A percentile compares a stretch with the other conserved stretches of the same genome.
Evolutionary conservation across 768 basidiomycete species (phyloP).

Genomic region (Jaapia argillacea): DNA sequence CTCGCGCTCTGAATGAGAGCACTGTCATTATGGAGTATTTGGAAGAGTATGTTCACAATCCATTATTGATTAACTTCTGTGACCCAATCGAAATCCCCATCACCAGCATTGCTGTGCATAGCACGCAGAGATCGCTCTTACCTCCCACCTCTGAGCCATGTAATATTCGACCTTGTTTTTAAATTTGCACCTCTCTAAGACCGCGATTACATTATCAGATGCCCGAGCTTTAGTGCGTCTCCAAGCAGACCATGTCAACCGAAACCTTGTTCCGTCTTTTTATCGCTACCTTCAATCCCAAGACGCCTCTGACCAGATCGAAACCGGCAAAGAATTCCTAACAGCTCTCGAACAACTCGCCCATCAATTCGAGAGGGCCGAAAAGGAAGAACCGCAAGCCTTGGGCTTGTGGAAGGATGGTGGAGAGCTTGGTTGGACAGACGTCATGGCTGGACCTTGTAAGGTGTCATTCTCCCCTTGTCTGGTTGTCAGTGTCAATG

Average conservation of each 20-base stretch:
- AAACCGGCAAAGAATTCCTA: slow-evolving; percentile 42
- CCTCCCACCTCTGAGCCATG: slow-evolving; percentile 53
- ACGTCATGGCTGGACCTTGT: slow-evolving; percentile 69
- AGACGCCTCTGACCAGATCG: slow-evolving; percentile 39
- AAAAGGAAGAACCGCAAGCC: slow-evolving; percentile 32
- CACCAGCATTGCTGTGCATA: slow-evolving; percentile 40
- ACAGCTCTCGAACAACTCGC: slow-evolving; percentile 41
- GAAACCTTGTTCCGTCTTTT: slow-evolving; percentile 57
- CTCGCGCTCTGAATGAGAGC: slow-evolving; percentile 66
- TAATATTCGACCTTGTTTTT: slow-evolving; percentile 18
- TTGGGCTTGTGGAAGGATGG: slow-evolving; percentile 53
- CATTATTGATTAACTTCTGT: not conserved
- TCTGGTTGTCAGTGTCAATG: not conserved
- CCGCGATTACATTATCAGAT: slow-evolving; percentile 27
- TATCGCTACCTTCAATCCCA: slow-evolving; percentile 71
- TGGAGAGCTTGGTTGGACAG: slow-evolving; percentile 49
- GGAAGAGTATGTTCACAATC: slow-evolving; percentile 46
- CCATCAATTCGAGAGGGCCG: slow-evolving; percentile 44
- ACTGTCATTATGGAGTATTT: slow-evolving; percentile 72
- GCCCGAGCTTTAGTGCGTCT: slow-evolving; percentile 58
- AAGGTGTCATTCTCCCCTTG: slow-evolving; percentile 13
- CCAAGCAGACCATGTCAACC: slow-evolving; percentile 59
- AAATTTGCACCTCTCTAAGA: not conserved
- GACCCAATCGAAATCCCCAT: not conserved
- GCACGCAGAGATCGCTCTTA: slow-evolving; percentile 40